These are phyloP conservation scores for Castanospermum australe DNA, from an alignment of 306 rosid species.

Conservation along the genomic window DNA sequence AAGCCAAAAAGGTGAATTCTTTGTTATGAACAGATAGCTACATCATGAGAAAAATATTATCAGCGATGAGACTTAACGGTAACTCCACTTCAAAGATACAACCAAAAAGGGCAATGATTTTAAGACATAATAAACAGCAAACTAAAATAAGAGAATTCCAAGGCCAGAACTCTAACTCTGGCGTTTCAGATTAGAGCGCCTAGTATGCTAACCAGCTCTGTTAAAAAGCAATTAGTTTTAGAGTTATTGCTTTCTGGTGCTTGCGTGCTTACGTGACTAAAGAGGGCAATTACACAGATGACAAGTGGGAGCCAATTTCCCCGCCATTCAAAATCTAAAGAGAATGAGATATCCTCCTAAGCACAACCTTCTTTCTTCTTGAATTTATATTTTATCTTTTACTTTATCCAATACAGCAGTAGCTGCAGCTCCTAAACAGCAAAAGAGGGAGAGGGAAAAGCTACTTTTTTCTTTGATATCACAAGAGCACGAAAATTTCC, in stretches of 20 bases:
- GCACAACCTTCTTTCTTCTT: background rate
- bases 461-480: background rate
- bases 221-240: background rate
- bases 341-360: background rate
- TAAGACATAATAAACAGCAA: background rate
- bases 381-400: background rate
- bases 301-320: background rate
- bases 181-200: background rate
- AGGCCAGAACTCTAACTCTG: background rate
- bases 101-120: background rate
- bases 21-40: background rate
- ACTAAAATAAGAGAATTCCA: background rate
- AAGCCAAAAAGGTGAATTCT: background rate
- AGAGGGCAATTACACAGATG: background rate
- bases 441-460: no score
- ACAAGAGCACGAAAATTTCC: background rate
- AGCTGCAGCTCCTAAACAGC: background rate
- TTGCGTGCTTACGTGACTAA: background rate
- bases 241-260: background rate
- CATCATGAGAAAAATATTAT: background rate
- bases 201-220: background rate
- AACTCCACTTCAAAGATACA: background rate
- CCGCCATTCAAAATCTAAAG: background rate
- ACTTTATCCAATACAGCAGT: background rate
- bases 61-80: background rate